A percentile compares a stretch with the other conserved stretches of the same genome.
Conservation (phyloP, 331 rosid species). For the Quercus tomentella region DNA sequence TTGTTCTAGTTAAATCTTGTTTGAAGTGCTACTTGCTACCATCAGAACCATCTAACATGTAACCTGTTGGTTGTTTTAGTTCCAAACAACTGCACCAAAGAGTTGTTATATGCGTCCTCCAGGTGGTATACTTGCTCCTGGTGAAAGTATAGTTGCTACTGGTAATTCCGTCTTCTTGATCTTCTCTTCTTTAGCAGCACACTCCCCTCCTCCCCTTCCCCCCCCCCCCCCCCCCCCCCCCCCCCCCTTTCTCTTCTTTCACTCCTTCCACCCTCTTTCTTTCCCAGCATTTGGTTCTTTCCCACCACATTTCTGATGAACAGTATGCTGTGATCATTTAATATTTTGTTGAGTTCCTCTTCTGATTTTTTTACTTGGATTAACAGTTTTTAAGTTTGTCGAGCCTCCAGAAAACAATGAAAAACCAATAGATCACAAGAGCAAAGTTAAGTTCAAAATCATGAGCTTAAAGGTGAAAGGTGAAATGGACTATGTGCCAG, state of each 20-base stretch:
- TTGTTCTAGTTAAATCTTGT: neutral
- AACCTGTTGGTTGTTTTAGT: conserved; percentile 46
- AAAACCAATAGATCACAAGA: conserved; percentile 67
- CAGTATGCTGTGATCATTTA: conserved; percentile 7
- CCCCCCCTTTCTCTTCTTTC: neutral
- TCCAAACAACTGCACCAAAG: conserved; percentile 99
- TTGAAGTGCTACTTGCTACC: neutral
- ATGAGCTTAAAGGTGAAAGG: conserved; percentile 96
- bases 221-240: no score
- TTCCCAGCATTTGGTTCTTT: neutral
- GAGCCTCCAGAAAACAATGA: conserved; percentile 93
- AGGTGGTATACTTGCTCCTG: conserved; percentile 88
- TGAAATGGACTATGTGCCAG: conserved; percentile 86
- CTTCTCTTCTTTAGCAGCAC: neutral
- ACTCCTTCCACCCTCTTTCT: no score
- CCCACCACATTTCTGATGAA: neutral
- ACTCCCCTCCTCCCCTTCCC: no score
- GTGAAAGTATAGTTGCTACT: conserved; percentile 79
- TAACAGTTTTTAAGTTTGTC: conserved; percentile 93
- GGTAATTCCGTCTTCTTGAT: conserved; percentile 50
- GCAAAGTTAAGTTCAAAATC: conserved; percentile 95
- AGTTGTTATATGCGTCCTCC: conserved; percentile 99
- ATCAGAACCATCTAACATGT: conserved; percentile 10
- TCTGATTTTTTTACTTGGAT: conserved; percentile 21
- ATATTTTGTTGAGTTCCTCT: conserved; percentile 10